Conservation (phyloP, 2,329 filamentous ascomycete species). For the Teratosphaeria pseudoeucalypti region DNA sequence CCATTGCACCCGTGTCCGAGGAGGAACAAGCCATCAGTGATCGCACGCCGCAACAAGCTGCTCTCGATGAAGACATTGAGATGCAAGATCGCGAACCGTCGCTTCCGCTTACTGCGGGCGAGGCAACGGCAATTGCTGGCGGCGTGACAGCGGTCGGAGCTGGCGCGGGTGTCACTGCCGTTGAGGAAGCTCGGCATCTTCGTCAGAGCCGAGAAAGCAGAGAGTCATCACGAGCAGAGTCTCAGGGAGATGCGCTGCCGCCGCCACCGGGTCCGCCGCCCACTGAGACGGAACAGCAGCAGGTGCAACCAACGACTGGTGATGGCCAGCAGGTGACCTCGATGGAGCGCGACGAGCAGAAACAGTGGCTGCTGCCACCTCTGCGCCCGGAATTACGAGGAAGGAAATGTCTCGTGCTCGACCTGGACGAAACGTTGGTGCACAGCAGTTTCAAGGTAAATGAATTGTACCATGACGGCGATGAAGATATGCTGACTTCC, state of each 20-base stretch:
- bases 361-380: slow-evolving; percentile 70
- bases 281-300: slow-evolving; percentile 10
- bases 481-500: background rate
- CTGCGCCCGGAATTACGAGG: slow-evolving; percentile 69
- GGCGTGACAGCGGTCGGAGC: slow-evolving; percentile 4
- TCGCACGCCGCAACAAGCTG: slow-evolving; percentile 38
- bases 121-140: slow-evolving; percentile 29
- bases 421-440: slow-evolving; percentile 91
- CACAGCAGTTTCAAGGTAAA: slow-evolving; percentile 96
- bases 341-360: slow-evolving; percentile 37
- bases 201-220: slow-evolving; percentile 6
- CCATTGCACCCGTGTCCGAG: slow-evolving; percentile 27
- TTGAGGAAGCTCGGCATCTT: slow-evolving; percentile 8
- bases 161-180: slow-evolving; percentile 1
- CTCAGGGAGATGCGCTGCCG: slow-evolving; percentile 36
- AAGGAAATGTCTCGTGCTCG: slow-evolving; percentile 87
- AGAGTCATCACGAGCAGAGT: slow-evolving; percentile 15
- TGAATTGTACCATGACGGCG: background rate
- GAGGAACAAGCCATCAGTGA: slow-evolving; percentile 35
- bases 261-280: slow-evolving; percentile 41
- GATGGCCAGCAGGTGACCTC: slow-evolving; percentile 19
- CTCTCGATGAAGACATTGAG: slow-evolving; percentile 46
- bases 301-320: slow-evolving; percentile 4
- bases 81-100: slow-evolving; percentile 50
- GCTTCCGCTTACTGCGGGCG: slow-evolving; percentile 41